Percentiles rank a stretch among this genome's conserved stretches.
phyloP scores from a whole-genome alignment of 2,329 filamentous ascomycete species.

The Rhinocladiella mackenziei region DNA sequence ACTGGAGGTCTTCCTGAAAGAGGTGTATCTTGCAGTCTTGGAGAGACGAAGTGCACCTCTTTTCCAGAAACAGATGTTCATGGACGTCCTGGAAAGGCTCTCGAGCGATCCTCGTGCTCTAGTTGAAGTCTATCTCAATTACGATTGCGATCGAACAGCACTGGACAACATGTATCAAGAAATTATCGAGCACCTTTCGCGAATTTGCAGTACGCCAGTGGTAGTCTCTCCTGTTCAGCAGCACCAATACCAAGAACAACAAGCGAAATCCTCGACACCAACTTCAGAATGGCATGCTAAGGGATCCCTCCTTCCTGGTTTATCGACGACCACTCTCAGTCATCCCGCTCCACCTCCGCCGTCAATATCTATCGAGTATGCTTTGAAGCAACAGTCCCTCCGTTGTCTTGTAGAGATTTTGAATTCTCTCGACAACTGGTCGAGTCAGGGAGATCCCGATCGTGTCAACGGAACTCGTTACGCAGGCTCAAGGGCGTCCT shows the following conservation, averaged over 20 bases:
- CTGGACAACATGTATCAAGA: slow-evolving; percentile 96
- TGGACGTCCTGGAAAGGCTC: slow-evolving; percentile 77
- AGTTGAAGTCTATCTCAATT: slow-evolving; percentile 95
- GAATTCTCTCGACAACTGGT: slow-evolving; percentile 90
- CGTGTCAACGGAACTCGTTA: slow-evolving; percentile 37
- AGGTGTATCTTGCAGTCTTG: slow-evolving; percentile 89
- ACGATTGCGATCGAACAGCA: slow-evolving; percentile 88
- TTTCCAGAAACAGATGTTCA: slow-evolving; percentile 88
- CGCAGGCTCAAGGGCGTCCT: slow-evolving; percentile 48
- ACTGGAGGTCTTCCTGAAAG: slow-evolving; percentile 94
- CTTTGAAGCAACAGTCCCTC: slow-evolving; percentile 82
- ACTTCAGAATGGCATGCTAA: slow-evolving; percentile 78
- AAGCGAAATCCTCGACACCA: slow-evolving; percentile 56
- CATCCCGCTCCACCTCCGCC: slow-evolving; percentile 44
- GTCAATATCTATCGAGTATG: slow-evolving; percentile 78
- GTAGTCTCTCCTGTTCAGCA: slow-evolving; percentile 72
- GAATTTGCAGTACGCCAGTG: slow-evolving; percentile 76
- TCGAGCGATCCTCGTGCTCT: slow-evolving; percentile 81
- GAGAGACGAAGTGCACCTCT: slow-evolving; percentile 81
- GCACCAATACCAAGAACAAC: slow-evolving; percentile 78
- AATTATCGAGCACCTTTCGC: slow-evolving; percentile 88
- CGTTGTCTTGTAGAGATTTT: slow-evolving; percentile 86
- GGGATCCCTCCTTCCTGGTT: slow-evolving; percentile 77
- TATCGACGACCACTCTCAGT: slow-evolving; percentile 73
- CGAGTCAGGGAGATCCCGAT: slow-evolving; percentile 61